These are phyloP conservation scores for Phaeosphaeriaceae sp. DNA, from an alignment of 2,329 filamentous ascomycete genomes.

Conservation along the genomic window DNA sequence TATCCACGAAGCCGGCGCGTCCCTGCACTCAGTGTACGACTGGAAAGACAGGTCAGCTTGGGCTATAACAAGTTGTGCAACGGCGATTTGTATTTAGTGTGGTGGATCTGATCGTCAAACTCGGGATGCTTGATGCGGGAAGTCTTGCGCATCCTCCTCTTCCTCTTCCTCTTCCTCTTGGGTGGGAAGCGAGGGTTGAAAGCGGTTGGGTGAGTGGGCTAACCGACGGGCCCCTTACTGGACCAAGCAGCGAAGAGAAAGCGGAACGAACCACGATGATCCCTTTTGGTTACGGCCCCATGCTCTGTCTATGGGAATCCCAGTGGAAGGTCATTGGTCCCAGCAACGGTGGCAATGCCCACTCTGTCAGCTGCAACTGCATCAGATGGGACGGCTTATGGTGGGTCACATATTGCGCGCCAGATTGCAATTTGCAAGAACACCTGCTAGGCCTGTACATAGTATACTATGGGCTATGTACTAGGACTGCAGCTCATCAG, in stretches of 20 bases:
- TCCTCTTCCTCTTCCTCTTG: too few relatives aligned
- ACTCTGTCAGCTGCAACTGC: conserved; percentile 17
- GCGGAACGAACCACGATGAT: conserved; percentile 11
- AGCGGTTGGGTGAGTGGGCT: too few relatives aligned
- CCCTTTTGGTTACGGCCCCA: conserved; percentile 11
- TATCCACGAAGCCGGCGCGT: neutral
- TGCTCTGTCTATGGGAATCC: conserved; percentile 13
- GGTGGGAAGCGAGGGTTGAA: too few relatives aligned
- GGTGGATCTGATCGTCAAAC: neutral
- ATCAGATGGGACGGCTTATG: neutral
- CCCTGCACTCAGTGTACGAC: neutral
- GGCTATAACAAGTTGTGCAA: neutral
- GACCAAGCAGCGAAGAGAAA: neutral
- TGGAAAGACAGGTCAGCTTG: too few relatives aligned
- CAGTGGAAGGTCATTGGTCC: conserved; percentile 28
- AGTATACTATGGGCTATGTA: conserved; percentile 6
- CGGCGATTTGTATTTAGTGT: conserved; percentile 1
- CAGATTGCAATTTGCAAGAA: conserved; percentile 12
- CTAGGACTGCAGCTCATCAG: conserved; percentile 24
- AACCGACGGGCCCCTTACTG: too few relatives aligned
- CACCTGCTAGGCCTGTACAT: neutral
- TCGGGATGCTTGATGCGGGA: too few relatives aligned
- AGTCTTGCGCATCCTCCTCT: too few relatives aligned
- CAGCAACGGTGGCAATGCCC: conserved; percentile 3
- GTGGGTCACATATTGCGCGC: conserved; percentile 8